Evolutionary conservation across 257 asterid species (phyloP).

Genomic region (Solanum paucissectum): DNA sequence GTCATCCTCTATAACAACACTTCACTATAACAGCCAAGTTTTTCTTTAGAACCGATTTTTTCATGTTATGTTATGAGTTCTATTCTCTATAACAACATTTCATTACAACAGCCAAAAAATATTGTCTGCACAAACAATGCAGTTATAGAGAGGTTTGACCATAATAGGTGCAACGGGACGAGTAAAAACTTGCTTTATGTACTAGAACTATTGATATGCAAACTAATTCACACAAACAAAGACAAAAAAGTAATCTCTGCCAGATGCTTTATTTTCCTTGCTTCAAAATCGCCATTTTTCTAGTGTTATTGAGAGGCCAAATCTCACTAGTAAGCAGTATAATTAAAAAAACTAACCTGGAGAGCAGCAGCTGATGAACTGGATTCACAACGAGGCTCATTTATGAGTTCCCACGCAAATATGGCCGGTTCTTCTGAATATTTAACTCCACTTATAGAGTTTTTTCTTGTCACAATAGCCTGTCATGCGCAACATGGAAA

Average conservation of each 20-base stretch:
- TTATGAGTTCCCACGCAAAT: slow-evolving; percentile 61
- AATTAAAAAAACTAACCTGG: slow-evolving; percentile 20
- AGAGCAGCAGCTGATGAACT: slow-evolving; percentile 32
- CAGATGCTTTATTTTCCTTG: neutral
- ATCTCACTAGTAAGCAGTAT: neutral
- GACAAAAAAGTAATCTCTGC: neutral
- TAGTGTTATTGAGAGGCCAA: neutral
- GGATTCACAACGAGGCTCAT: slow-evolving; percentile 49
- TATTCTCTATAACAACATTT: neutral
- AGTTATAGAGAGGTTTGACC: neutral
- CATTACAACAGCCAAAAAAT: neutral
- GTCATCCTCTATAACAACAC: neutral
- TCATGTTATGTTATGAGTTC: neutral
- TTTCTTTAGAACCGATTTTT: neutral
- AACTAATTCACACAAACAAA: neutral
- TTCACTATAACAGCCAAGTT: neutral
- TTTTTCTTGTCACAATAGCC: slow-evolving; percentile 37
- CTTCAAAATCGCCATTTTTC: neutral
- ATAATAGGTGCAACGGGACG: neutral
- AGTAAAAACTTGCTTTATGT: neutral
- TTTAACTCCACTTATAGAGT: slow-evolving; percentile 27
- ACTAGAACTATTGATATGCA: neutral
- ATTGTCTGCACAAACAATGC: neutral
- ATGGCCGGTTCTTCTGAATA: slow-evolving; percentile 44
- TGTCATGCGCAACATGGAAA: neutral